Conservation (phyloP, 2,329 filamentous ascomycete species). For the Alternaria triticina region DNA sequence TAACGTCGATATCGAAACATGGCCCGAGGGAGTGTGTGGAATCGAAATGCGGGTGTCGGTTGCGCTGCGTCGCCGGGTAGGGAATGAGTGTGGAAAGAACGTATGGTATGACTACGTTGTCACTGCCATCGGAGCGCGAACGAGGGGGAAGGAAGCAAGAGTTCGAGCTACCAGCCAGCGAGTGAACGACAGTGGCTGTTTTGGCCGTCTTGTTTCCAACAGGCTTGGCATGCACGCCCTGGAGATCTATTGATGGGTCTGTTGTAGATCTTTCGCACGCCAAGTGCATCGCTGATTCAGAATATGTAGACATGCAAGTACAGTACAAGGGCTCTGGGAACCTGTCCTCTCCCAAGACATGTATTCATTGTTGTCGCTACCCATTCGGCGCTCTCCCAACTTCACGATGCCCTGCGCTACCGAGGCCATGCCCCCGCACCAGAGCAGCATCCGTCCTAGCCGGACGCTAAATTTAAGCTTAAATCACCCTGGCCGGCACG, state of each 20-base stretch:
- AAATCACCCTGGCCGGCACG: slow-evolving; percentile 17
- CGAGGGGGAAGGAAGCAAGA: slow-evolving; percentile 9
- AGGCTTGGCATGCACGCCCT: slow-evolving; percentile 32
- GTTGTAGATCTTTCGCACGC: background rate
- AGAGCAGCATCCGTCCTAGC: slow-evolving; percentile 10
- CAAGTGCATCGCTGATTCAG: background rate
- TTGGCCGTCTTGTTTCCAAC: slow-evolving; percentile 19
- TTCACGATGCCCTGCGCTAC: background rate
- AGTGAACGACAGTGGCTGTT: slow-evolving; percentile 1
- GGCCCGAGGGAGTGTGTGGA: slow-evolving; percentile 12
- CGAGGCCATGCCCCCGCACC: slow-evolving; percentile 16
- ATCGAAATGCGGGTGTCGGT: slow-evolving; percentile 12
- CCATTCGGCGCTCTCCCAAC: background rate
- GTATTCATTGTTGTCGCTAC: slow-evolving; percentile 1
- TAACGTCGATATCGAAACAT: slow-evolving; percentile 69
- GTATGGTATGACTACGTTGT: slow-evolving; percentile 12
- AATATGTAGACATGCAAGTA: background rate
- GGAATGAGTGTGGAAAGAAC: slow-evolving; percentile 3
- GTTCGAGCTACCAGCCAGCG: background rate
- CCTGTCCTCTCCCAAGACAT: background rate
- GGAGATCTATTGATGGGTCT: slow-evolving; percentile 10
- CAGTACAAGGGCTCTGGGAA: background rate
- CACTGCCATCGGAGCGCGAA: slow-evolving; percentile 25
- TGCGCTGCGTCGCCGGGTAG: slow-evolving; percentile 11
- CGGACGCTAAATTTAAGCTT: slow-evolving; percentile 26